phyloP scores from a whole-genome alignment of 345 rosid species.

The Adansonia digitata region DNA sequence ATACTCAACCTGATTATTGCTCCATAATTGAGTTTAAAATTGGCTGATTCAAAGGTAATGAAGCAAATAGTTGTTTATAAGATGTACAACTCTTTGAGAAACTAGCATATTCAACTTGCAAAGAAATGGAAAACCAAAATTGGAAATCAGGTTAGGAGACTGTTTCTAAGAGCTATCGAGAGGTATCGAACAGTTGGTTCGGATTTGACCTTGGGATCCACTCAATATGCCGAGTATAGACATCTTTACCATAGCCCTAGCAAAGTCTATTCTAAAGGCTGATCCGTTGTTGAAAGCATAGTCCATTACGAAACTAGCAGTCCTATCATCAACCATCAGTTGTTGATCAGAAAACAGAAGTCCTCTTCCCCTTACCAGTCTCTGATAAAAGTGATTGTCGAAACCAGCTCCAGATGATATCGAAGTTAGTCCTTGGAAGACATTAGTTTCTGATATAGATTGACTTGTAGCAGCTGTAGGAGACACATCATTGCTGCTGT shows the following conservation, averaged over 20 bases:
- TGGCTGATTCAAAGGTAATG: not conserved
- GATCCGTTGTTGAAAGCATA: constrained; percentile 37
- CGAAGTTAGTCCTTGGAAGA: not conserved
- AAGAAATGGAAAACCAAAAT: not conserved
- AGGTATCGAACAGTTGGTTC: constrained; percentile 1
- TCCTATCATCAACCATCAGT: constrained; percentile 38
- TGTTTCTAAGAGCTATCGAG: not conserved
- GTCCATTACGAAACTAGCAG: constrained; percentile 29
- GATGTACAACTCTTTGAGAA: not conserved
- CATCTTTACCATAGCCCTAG: constrained; percentile 47
- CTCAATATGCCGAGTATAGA: constrained; percentile 34
- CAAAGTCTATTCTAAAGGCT: constrained; percentile 35
- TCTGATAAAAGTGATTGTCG: constrained; percentile 34
- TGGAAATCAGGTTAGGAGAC: not conserved
- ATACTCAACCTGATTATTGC: too few relatives aligned
- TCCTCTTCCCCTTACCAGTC: constrained; percentile 44
- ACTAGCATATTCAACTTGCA: not conserved
- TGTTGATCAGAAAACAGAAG: constrained; percentile 46
- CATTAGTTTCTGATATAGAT: not conserved
- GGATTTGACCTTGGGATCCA: constrained; percentile 32
- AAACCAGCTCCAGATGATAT: constrained; percentile 37
- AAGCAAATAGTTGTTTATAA: not conserved
- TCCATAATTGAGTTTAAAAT: too few relatives aligned
- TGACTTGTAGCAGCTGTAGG: not conserved
- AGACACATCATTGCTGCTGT: not conserved